Evolutionary conservation across 2,329 filamentous ascomycete genomes (phyloP).

Genomic region (Coniella lustricola): DNA sequence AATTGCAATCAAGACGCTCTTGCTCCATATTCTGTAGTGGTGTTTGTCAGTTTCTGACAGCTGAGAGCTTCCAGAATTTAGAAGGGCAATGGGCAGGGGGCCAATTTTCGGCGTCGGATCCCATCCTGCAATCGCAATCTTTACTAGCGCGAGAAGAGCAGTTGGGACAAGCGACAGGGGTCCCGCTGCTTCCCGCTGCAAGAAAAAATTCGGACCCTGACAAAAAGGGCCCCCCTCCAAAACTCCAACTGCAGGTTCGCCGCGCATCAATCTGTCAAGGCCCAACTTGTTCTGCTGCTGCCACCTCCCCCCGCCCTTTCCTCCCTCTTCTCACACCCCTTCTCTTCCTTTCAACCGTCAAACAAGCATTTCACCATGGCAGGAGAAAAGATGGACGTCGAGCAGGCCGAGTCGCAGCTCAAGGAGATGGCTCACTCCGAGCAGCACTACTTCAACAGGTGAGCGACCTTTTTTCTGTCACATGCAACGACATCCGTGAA

Average conservation of each 20-base stretch:
- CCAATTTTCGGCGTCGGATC: too few species aligned
- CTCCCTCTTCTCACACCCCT: not conserved
- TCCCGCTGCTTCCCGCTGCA: not conserved
- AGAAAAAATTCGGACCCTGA: constrained; percentile 6
- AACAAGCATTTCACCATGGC: constrained; percentile 28
- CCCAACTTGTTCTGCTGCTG: not conserved
- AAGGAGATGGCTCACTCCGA: constrained; percentile 83
- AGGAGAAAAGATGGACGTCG: constrained; percentile 50
- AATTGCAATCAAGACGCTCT: too few species aligned
- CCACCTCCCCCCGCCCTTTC: not conserved
- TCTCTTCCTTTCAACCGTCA: not conserved
- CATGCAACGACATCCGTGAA: not conserved
- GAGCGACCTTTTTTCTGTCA: constrained; percentile 23
- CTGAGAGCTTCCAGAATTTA: too few species aligned
- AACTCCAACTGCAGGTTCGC: not conserved
- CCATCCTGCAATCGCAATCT: too few species aligned
- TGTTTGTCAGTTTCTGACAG: too few species aligned
- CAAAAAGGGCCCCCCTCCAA: not conserved
- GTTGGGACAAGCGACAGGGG: not conserved
- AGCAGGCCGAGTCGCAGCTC: constrained; percentile 55
- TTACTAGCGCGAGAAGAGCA: not conserved
- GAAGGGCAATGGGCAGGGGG: too few species aligned
- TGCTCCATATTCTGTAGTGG: too few species aligned
- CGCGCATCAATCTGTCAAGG: not conserved
- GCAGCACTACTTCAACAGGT: constrained; percentile 99